Evolutionary conservation across 768 basidiomycete genomes (phyloP), one percentile per base, ranked within the genome.

Genomic region (Agrocybe praecox): DNA sequence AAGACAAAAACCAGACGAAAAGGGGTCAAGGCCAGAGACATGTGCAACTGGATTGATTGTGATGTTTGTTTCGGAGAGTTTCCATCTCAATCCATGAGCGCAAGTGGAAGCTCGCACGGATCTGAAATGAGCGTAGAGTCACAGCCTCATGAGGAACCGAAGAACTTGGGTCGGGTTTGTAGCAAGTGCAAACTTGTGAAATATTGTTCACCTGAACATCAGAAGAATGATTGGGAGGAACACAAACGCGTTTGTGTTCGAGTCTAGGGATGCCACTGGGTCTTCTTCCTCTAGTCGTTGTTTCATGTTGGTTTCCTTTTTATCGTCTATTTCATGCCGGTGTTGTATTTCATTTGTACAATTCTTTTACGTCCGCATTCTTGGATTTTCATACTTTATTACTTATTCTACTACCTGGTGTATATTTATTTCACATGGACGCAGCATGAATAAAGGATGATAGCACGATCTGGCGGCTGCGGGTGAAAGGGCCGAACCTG

Each of bases 41-140:
- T 91, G 87, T 91, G 89, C 71, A 91, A 91, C 63, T 91, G 89
- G 89, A 86, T 90, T 52, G 88, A 89, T 62, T 91, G 89, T 65
- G 76, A 82, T 58, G 76, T 84, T 32, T 77, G 76, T 57, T 90
- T 90, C 64, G 72, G 74, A 52, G 83, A 82, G 47, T 79, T 80
- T 52, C 60, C 62, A 5, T 46, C 52, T 24, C 55, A 40, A 11
- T 52, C 54, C 17, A 58, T 59, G 50, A 68, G 64, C 48, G 57
- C 58, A 18, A 66, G 65, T 52, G 65, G 69, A 33, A 68, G 69
- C 32, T 69, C 65, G 19, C 69, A 72, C 40, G 67, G 68, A 23
- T 68, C 67, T 44, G 69, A 69, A 11, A 47, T 54, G 18, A 63
- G 64, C 36, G 55, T 58, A 29, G 66, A 64, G 19, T 62, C 58